Conservation (phyloP, 495 filamentous ascomycete genomes). For the Podospora didyma region DNA sequence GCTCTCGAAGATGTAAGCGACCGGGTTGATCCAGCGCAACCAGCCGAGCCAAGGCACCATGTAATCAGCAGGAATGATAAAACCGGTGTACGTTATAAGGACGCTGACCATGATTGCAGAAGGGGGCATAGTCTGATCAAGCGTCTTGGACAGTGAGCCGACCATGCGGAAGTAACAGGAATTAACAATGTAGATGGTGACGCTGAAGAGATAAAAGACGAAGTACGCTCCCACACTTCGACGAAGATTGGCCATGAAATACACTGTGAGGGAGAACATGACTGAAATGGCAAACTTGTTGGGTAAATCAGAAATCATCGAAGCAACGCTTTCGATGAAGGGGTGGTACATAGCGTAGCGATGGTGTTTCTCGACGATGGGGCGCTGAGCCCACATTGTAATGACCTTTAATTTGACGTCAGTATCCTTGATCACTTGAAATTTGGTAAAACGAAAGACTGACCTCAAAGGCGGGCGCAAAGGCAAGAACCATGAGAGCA, state of each 20-base stretch:
- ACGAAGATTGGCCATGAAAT: conserved; percentile 51
- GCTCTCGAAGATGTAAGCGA: conserved; percentile 69
- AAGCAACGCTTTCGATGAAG: conserved; percentile 51
- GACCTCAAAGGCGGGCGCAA: conserved; percentile 54
- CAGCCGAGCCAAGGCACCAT: conserved; percentile 80
- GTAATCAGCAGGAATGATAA: conserved; percentile 61
- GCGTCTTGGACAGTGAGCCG: conserved; percentile 58
- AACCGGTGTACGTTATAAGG: conserved; percentile 75
- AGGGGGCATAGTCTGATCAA: conserved; percentile 67
- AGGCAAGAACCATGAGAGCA: conserved; percentile 52
- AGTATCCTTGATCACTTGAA: neutral
- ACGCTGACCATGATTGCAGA: conserved; percentile 64
- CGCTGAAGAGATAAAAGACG: conserved; percentile 53
- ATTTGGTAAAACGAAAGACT: neutral
- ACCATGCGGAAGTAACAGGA: conserved; percentile 63
- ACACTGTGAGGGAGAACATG: conserved; percentile 49
- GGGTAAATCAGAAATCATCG: conserved; percentile 53
- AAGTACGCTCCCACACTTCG: conserved; percentile 55
- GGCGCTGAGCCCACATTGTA: conserved; percentile 39
- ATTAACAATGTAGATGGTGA: conserved; percentile 51
- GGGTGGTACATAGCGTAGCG: conserved; percentile 61
- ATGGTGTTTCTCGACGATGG: conserved; percentile 60
- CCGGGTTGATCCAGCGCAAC: conserved; percentile 74
- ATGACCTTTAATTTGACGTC: neutral
- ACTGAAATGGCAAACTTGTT: conserved; percentile 43